Percentiles rank a stretch among this genome's conserved stretches.
Evolutionary conservation across 805 yeast species (phyloP).

Genomic region (Scheffersomyces amazonensis): DNA sequence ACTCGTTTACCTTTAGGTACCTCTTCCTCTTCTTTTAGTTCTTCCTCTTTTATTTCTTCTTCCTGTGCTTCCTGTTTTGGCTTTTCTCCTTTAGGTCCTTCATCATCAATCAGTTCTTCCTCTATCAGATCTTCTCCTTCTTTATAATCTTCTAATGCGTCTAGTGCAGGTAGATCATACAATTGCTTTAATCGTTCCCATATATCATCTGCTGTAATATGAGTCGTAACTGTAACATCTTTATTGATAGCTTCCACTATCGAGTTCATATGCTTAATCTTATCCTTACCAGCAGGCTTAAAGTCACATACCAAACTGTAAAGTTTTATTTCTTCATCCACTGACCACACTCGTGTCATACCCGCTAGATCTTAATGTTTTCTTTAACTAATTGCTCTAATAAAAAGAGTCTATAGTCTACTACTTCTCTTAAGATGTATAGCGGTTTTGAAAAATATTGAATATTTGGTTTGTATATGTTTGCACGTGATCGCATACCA

Average conservation of each 20-base stretch:
- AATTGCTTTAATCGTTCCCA: conserved; percentile 53
- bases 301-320: conserved; percentile 59
- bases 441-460: too few species aligned
- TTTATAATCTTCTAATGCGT: conserved; percentile 3
- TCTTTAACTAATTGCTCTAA: too few species aligned
- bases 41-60: conserved; percentile 20
- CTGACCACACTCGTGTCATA: conserved; percentile 44
- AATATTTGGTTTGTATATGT: too few species aligned
- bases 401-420: too few species aligned
- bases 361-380: too few species aligned
- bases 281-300: conserved; percentile 64
- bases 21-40: conserved; percentile 6
- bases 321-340: conserved; percentile 60
- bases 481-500: too few species aligned
- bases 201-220: conserved; percentile 46
- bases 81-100: conserved; percentile 1
- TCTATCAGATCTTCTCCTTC: conserved; percentile 6
- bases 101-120: conserved; percentile 5
- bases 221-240: conserved; percentile 15
- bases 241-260: conserved; percentile 40
- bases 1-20: neutral
- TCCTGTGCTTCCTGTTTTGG: conserved; percentile 1
- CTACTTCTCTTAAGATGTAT: too few species aligned
- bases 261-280: conserved; percentile 40
- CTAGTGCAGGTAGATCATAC: conserved; percentile 45